A percentile compares a stretch with the other conserved stretches of the same genome.
Conservation (phyloP, 2,329 filamentous ascomycete genomes). For the Monosporascus sp. region DNA sequence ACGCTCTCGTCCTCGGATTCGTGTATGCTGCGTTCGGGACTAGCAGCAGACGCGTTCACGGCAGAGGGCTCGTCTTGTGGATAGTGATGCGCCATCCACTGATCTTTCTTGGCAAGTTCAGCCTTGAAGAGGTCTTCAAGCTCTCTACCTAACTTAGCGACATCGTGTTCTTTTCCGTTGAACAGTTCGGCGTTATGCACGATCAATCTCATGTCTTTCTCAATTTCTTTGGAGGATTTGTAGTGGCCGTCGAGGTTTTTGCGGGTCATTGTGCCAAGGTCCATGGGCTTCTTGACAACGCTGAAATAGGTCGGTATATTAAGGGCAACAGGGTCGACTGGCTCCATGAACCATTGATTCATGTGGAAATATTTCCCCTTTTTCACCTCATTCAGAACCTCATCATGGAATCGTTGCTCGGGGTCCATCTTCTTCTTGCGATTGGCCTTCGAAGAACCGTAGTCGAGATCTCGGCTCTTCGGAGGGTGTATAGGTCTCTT, state of each 20-base stretch:
- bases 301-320: constrained; percentile 92
- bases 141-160: constrained; percentile 65
- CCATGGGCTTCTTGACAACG: constrained; percentile 96
- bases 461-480: constrained; percentile 86
- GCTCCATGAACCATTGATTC: constrained; percentile 71
- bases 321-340: constrained; percentile 89
- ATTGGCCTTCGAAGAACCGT: constrained; percentile 60
- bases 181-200: constrained; percentile 89
- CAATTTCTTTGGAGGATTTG: constrained; percentile 76
- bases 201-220: constrained; percentile 75
- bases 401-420: constrained; percentile 85
- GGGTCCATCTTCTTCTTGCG: constrained; percentile 88
- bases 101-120: constrained; percentile 72
- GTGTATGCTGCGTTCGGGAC: constrained; percentile 61
- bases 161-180: constrained; percentile 69
- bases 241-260: constrained; percentile 79
- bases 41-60: constrained; percentile 55
- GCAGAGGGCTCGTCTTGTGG: constrained; percentile 34
- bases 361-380: constrained; percentile 64
- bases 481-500: constrained; percentile 93
- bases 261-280: constrained; percentile 72
- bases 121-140: constrained; percentile 70
- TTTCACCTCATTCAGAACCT: constrained; percentile 71
- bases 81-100: constrained; percentile 74
- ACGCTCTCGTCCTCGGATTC: constrained; percentile 69